Evolutionary conservation across 257 asterid species (phyloP).

Genomic region (Nicotiana tomentosiformis): DNA sequence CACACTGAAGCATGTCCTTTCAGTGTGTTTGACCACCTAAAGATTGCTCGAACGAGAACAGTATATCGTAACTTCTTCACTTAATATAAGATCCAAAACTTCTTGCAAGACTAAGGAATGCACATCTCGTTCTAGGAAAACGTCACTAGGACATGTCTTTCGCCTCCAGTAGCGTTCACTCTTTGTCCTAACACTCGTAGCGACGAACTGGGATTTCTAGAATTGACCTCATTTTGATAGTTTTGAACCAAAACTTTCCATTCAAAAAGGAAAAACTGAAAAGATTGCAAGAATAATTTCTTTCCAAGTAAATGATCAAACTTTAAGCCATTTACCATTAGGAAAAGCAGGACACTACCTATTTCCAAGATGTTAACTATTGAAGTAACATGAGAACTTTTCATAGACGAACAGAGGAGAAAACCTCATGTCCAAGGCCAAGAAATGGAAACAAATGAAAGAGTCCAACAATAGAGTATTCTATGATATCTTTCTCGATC

Average conservation of each 20-base stretch:
- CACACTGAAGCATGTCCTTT: neutral
- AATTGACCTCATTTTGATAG: neutral
- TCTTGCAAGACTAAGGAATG: neutral
- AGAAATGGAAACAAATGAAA: neutral
- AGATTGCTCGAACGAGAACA: neutral
- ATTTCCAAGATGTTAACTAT: neutral
- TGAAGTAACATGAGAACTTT: neutral
- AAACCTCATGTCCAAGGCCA: neutral
- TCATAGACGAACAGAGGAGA: neutral
- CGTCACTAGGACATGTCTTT: neutral
- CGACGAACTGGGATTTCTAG: neutral
- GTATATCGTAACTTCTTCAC: neutral
- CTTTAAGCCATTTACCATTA: neutral
- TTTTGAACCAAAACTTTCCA: neutral
- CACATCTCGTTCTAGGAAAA: neutral
- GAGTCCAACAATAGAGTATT: neutral
- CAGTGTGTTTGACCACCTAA: neutral
- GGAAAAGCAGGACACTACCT: neutral
- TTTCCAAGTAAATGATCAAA: neutral
- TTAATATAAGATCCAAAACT: neutral
- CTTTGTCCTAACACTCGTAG: neutral
- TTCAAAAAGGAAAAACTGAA: neutral
- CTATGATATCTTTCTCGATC: neutral
- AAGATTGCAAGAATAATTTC: neutral
- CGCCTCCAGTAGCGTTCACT: neutral